Conservation (phyloP, 2,329 filamentous ascomycete genomes). For the Talaromyces atroroseus region DNA sequence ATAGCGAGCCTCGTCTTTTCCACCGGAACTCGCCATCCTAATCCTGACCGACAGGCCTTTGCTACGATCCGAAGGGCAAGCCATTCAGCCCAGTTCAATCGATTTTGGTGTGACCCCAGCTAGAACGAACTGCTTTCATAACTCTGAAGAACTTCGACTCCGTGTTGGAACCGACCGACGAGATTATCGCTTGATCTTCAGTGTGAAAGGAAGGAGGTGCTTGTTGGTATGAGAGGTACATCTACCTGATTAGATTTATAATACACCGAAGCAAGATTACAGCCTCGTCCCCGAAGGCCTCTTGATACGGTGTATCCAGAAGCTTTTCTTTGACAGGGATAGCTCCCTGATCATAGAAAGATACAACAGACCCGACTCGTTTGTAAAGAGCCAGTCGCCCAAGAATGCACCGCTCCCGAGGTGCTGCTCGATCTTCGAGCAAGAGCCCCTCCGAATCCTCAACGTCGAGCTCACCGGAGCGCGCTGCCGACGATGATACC, state of each 20-base stretch:
- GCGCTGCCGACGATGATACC: slow-evolving; percentile 76
- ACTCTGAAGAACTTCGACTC: neutral
- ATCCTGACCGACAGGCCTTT: neutral
- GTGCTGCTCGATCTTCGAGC: slow-evolving; percentile 32
- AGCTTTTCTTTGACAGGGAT: neutral
- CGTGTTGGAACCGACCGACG: neutral
- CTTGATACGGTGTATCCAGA: neutral
- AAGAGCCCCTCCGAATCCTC: slow-evolving; percentile 41
- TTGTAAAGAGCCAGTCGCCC: slow-evolving; percentile 3
- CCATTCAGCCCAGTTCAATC: neutral
- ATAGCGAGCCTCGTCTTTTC: neutral
- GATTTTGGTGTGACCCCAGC: neutral
- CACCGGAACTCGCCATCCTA: neutral
- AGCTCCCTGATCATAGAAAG: slow-evolving; percentile 4
- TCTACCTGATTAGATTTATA: neutral
- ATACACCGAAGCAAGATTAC: neutral
- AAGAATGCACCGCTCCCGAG: slow-evolving; percentile 34
- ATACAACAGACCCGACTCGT: neutral
- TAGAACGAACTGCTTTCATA: neutral
- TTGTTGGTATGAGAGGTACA: slow-evolving; percentile 3
- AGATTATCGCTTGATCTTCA: neutral
- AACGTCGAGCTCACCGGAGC: slow-evolving; percentile 42
- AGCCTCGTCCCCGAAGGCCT: neutral
- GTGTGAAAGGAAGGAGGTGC: neutral
- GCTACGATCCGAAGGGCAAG: neutral